phyloP scores from a whole-genome alignment of 345 rosid genomes.

The Clausena lansium region DNA sequence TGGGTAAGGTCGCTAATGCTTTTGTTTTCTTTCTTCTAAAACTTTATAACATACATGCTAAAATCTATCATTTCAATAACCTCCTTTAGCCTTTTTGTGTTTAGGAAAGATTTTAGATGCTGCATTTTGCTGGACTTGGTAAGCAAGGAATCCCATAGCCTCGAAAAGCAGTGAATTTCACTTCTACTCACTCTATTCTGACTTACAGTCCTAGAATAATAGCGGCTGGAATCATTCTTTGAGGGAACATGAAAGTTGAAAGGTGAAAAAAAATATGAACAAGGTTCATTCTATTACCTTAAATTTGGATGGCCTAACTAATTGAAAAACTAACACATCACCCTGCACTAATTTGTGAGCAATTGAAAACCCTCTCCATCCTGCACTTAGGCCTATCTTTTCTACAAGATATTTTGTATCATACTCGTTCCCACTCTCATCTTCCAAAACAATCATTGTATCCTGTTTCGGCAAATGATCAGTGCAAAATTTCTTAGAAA shows the following conservation, averaged over 20 bases:
- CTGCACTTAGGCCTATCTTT: conserved; percentile 63
- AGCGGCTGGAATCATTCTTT: not conserved
- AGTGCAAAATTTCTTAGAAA: conserved; percentile 34
- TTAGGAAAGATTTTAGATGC: not conserved
- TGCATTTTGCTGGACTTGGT: not conserved
- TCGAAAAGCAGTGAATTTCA: not conserved
- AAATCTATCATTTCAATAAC: not conserved
- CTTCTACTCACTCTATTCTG: not conserved
- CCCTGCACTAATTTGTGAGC: conserved; percentile 53
- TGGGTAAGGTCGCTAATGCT: not conserved
- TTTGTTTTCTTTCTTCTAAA: not conserved
- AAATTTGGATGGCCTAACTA: conserved; percentile 42
- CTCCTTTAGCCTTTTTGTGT: not conserved
- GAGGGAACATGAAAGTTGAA: not conserved
- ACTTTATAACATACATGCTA: not conserved
- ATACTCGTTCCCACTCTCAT: conserved; percentile 43
- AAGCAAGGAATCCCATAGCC: not conserved
- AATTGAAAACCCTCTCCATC: conserved; percentile 63
- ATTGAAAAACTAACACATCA: conserved; percentile 63
- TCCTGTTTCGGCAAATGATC: conserved; percentile 37
- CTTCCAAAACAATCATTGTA: conserved; percentile 41
- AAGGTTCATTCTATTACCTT: conserved; percentile 37
- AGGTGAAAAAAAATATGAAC: not conserved
- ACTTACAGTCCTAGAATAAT: not conserved
- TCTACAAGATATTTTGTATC: conserved; percentile 42